Evolutionary conservation across 306 rosid genomes (phyloP).

Genomic region (Quercus suber): DNA sequence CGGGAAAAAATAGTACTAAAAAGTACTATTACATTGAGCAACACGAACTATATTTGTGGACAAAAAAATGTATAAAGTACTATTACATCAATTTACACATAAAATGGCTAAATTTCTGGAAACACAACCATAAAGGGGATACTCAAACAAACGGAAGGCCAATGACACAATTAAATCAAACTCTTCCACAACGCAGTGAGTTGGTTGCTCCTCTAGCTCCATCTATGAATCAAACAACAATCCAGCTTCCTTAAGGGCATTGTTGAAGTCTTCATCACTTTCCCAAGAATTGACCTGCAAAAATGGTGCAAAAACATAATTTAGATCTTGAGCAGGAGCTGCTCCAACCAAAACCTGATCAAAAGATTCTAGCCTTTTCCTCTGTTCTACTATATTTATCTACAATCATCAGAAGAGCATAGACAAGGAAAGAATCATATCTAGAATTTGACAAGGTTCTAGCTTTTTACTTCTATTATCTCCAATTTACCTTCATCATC

Average conservation of each 20-base stretch:
- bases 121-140: not conserved
- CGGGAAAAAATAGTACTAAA: not conserved
- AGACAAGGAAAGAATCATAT: too few species aligned
- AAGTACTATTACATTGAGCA: not conserved
- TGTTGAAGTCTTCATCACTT: slow-evolving; percentile 45
- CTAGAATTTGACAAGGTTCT: too few species aligned
- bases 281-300: slow-evolving; percentile 28
- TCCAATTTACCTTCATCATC: not conserved
- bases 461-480: too few species aligned
- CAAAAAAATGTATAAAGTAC: not conserved
- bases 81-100: not conserved
- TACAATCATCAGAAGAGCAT: too few species aligned
- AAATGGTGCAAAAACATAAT: not conserved
- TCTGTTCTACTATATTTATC: too few species aligned
- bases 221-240: slow-evolving; percentile 20
- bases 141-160: too few species aligned
- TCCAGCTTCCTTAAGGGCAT: slow-evolving; percentile 63
- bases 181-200: too few species aligned
- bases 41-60: not conserved
- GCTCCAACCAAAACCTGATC: not conserved
- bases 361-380: too few species aligned
- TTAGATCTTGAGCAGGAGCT: not conserved
- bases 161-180: not conserved
- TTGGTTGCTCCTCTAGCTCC: not conserved
- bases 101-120: not conserved